Evolutionary conservation across 371 early-diverging fungal genomes (phyloP).

Genomic region (Rhizomucor pusillus): DNA sequence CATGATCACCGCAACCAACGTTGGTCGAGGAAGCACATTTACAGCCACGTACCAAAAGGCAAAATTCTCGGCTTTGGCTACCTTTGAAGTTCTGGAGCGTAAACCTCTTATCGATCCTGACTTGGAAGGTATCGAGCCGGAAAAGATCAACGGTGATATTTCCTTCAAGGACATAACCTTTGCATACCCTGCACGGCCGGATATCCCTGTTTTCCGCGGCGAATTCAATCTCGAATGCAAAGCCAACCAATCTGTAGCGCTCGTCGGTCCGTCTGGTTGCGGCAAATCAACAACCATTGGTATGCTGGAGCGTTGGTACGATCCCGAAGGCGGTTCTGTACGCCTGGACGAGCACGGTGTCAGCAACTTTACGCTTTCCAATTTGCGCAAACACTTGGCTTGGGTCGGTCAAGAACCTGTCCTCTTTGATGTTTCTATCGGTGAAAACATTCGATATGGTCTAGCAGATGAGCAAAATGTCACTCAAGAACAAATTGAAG

Average conservation of each 20-base stretch:
- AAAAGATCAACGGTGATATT: constrained; percentile 26
- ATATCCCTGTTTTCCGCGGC: constrained; percentile 68
- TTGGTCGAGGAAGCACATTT: constrained; percentile 51
- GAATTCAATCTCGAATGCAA: constrained; percentile 57
- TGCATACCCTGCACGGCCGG: constrained; percentile 73
- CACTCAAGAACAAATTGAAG: constrained; percentile 44
- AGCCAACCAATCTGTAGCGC: constrained; percentile 68
- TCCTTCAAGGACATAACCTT: constrained; percentile 59
- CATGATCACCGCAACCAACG: constrained; percentile 60
- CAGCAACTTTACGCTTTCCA: constrained; percentile 46
- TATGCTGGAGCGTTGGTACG: constrained; percentile 82
- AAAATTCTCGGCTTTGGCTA: constrained; percentile 66
- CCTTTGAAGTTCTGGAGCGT: constrained; percentile 67
- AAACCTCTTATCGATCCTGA: constrained; percentile 61
- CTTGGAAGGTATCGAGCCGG: constrained; percentile 28
- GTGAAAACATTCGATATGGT: constrained; percentile 74
- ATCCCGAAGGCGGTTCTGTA: constrained; percentile 54
- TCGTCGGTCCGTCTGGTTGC: constrained; percentile 39
- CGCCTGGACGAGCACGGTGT: constrained; percentile 64
- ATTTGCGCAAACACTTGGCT: constrained; percentile 53
- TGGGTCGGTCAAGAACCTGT: constrained; percentile 86
- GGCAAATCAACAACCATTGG: constrained; percentile 66
- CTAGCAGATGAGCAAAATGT: constrained; percentile 33
- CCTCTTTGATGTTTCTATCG: constrained; percentile 72
- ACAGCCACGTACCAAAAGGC: constrained; percentile 65